Conservation (phyloP, 345 rosid genomes). For the Zanthoxylum bungeanum region DNA sequence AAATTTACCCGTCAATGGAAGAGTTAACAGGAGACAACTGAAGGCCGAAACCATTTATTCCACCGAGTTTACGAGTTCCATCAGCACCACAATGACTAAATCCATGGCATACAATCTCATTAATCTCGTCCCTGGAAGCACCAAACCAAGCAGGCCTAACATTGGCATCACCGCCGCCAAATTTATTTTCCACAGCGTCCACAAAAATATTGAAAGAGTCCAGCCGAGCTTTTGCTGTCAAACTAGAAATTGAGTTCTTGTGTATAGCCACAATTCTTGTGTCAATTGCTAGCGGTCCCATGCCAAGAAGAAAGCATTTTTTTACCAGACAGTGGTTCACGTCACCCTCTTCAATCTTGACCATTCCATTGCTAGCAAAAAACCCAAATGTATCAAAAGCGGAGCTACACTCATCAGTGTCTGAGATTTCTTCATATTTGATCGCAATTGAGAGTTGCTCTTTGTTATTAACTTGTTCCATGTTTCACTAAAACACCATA, state of each 20-base stretch:
- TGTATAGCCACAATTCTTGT: slow-evolving; percentile 36
- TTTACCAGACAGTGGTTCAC: slow-evolving; percentile 3
- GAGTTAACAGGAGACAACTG: slow-evolving; percentile 21
- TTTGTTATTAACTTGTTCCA: background rate
- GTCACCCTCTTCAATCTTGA: slow-evolving; percentile 20
- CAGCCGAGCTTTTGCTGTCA: slow-evolving; percentile 26
- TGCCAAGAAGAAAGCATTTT: slow-evolving; percentile 28
- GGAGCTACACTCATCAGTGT: slow-evolving; percentile 18
- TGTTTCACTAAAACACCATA: background rate
- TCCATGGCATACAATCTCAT: slow-evolving; percentile 33
- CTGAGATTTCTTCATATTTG: slow-evolving; percentile 21
- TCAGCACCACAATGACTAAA: slow-evolving; percentile 23
- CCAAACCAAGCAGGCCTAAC: slow-evolving; percentile 39
- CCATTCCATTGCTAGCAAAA: slow-evolving; percentile 19
- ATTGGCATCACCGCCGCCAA: slow-evolving; percentile 39
- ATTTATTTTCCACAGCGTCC: slow-evolving; percentile 31
- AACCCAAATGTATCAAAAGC: slow-evolving; percentile 7
- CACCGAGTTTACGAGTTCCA: background rate
- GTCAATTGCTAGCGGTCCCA: slow-evolving; percentile 23
- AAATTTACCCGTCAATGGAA: slow-evolving; percentile 31
- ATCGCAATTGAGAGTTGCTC: background rate
- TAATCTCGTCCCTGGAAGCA: slow-evolving; percentile 36
- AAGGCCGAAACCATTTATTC: slow-evolving; percentile 30
- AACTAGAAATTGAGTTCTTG: slow-evolving; percentile 22
- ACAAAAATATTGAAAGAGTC: slow-evolving; percentile 23